phyloP scores from a whole-genome alignment of 78 protist species.

The Bodo saltans region DNA sequence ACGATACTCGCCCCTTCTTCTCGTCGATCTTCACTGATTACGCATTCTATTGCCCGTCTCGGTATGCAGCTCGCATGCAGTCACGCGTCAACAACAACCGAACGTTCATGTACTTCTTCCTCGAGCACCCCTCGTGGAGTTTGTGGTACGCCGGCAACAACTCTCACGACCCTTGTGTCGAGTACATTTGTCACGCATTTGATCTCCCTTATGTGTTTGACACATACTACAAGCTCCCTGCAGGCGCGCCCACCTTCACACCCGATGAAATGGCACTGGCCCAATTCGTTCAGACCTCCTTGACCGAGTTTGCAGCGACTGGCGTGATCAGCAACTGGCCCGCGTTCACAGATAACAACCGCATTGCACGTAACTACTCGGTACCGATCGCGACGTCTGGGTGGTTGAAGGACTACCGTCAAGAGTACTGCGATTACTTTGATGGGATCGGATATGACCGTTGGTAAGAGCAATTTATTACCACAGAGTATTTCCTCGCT shows the following conservation, averaged over 20 bases:
- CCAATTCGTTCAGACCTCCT: background rate
- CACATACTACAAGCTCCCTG: background rate
- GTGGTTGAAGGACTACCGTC: background rate
- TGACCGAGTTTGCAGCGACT: background rate
- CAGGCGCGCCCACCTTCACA: background rate
- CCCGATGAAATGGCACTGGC: background rate
- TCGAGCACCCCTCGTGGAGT: background rate
- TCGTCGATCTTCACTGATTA: background rate
- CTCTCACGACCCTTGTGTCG: constrained; percentile 21
- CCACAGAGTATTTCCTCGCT: too few relatives aligned
- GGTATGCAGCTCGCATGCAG: background rate
- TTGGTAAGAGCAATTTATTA: too few relatives aligned
- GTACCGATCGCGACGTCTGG: background rate
- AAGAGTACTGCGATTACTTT: constrained; percentile 18
- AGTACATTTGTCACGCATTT: constrained; percentile 43
- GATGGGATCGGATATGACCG: constrained; percentile 9
- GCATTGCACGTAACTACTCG: background rate
- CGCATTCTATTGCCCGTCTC: too few relatives aligned
- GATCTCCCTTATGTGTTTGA: constrained; percentile 45
- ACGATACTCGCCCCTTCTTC: background rate
- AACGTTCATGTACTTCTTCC: background rate
- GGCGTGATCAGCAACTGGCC: background rate
- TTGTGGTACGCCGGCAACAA: background rate
- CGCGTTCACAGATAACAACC: background rate
- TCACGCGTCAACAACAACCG: background rate